These are phyloP conservation scores for Neofusicoccum laricinum DNA, from an alignment of 2,329 filamentous ascomycete genomes.

Conservation along the genomic window DNA sequence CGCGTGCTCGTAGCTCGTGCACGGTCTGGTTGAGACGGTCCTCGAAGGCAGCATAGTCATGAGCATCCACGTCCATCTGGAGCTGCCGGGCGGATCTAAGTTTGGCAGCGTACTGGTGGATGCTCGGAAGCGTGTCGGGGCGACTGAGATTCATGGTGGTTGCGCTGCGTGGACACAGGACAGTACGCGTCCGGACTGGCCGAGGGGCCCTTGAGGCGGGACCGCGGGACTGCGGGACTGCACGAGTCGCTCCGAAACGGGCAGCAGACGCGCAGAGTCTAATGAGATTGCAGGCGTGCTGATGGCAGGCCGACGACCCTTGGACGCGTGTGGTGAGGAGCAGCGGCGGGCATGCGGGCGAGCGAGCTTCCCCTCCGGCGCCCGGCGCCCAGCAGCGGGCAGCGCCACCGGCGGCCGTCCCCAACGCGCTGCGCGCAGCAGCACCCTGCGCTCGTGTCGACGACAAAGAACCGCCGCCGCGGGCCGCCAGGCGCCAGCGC, in stretches of 20 bases:
- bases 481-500: not conserved
- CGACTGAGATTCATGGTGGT: not conserved
- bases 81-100: conserved; percentile 25
- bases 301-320: no score
- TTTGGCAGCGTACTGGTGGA: conserved; percentile 28
- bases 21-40: conserved; percentile 65
- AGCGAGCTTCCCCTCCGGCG: not conserved
- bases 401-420: no score
- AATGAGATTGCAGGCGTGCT: not conserved
- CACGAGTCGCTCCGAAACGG: not conserved
- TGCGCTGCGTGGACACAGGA: not conserved
- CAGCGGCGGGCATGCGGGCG: not conserved
- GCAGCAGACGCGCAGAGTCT: not conserved
- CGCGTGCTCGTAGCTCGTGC: conserved; percentile 59
- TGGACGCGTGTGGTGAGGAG: no score
- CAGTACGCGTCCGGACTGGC: not conserved
- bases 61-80: conserved; percentile 37
- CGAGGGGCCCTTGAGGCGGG: not conserved
- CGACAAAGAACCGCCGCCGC: not conserved
- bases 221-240: not conserved
- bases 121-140: conserved; percentile 20
- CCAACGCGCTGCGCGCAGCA: no score
- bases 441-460: no score
- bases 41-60: conserved; percentile 39
- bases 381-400: no score